Percentiles rank a stretch among this genome's conserved stretches.
These are phyloP conservation scores for Coemansia nantahalensis DNA, from an alignment of 192 early-diverging fungal genomes.

Conservation along the genomic window DNA sequence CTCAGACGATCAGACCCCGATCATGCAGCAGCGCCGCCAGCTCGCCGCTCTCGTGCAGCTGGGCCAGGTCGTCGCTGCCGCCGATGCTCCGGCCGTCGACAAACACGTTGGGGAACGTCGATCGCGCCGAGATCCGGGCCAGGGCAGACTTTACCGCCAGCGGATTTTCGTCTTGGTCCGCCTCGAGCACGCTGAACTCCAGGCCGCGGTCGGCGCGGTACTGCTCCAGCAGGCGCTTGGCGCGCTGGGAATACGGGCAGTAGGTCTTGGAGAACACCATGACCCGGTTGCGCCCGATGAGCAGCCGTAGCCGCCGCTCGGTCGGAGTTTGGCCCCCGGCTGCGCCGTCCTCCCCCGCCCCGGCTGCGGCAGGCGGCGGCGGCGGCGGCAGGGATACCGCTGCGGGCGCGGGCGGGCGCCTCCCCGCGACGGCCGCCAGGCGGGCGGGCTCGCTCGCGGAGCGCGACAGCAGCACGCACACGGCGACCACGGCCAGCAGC, in stretches of 20 bases:
- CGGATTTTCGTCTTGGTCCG: constrained; percentile 41
- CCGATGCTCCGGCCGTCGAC: constrained; percentile 67
- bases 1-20: constrained; percentile 21
- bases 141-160: constrained; percentile 58
- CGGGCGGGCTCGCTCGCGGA: not conserved
- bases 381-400: not conserved
- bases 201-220: constrained; percentile 40
- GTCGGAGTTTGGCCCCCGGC: constrained; percentile 7
- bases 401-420: too few species aligned
- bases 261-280: constrained; percentile 77
- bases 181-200: constrained; percentile 57
- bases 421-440: too few species aligned
- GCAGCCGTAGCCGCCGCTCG: constrained; percentile 22
- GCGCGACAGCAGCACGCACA: constrained; percentile 15
- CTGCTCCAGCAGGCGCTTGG: constrained; percentile 56
- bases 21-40: constrained; percentile 50
- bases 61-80: constrained; percentile 58
- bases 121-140: constrained; percentile 52
- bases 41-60: constrained; percentile 51
- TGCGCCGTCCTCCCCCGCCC: not conserved
- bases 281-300: constrained; percentile 41
- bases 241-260: constrained; percentile 67
- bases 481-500: constrained; percentile 12
- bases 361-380: not conserved
- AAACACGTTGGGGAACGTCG: constrained; percentile 70